phyloP scores from a whole-genome alignment of 2,329 filamentous ascomycete species.

The Coniochaeta sp. region DNA sequence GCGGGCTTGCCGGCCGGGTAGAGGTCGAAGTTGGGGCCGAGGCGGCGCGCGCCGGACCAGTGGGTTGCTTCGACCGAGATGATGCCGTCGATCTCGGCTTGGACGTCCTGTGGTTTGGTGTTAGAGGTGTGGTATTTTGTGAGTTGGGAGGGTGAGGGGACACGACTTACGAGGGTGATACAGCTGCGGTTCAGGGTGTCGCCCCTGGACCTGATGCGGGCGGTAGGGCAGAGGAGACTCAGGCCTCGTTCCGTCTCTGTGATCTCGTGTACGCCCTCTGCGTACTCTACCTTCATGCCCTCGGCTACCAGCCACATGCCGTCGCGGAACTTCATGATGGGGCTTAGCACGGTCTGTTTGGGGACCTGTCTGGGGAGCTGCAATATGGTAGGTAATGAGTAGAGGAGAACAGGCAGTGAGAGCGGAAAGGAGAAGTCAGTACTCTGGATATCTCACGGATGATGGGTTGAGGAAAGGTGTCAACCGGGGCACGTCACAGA shows the following conservation, averaged over 20 bases:
- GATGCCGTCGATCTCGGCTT: constrained; percentile 50
- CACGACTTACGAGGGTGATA: constrained; percentile 40
- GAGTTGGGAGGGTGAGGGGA: background rate
- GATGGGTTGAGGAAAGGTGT: background rate
- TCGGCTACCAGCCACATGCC: constrained; percentile 61
- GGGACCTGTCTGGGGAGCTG: too few relatives aligned
- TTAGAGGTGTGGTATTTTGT: background rate
- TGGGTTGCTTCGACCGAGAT: constrained; percentile 52
- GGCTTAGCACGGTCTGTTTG: background rate
- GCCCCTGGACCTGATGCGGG: constrained; percentile 43
- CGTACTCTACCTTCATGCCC: constrained; percentile 55
- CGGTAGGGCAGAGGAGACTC: constrained; percentile 50
- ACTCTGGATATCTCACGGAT: background rate
- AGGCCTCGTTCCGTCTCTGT: constrained; percentile 40
- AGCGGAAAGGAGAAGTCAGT: background rate
- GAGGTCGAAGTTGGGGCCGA: constrained; percentile 50
- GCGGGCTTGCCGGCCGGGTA: constrained; percentile 43
- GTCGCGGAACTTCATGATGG: constrained; percentile 53
- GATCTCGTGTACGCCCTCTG: constrained; percentile 54
- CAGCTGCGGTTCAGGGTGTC: constrained; percentile 50
- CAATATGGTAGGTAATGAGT: background rate
- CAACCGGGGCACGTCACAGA: background rate
- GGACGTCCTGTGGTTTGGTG: constrained; percentile 34
- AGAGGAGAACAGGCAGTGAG: background rate
- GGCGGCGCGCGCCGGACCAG: constrained; percentile 44